Evolutionary conservation across 2,329 filamentous ascomycete genomes (phyloP), one percentile per base, ranked within the genome.

Genomic region (Colletotrichum siamense): DNA sequence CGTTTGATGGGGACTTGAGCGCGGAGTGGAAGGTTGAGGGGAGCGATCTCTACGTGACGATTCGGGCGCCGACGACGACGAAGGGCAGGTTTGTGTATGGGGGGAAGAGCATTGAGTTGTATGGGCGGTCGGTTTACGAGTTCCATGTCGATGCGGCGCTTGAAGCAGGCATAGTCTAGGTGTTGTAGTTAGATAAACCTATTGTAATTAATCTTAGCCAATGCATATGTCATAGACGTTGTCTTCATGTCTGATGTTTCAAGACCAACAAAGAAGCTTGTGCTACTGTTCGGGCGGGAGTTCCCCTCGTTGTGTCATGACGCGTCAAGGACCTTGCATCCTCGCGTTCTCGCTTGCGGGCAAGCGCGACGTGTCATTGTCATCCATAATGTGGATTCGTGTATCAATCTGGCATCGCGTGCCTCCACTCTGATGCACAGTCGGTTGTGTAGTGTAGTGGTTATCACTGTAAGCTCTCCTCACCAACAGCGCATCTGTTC

Each of bases 1-100:
- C 82, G 12, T 80, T 73, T 59, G 62, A 10, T 3, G 82, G 82
- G 0, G 78, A 80, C 12, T 44, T 79, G 8, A 79, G 79, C 3
- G 78, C 76, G 5, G 82, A 79, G 79, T 77, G 81, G 77, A 70
- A 79, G 34, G 55, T 73, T 22, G 63, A 61, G 1, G 72, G 39
- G 2, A 8, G n/a, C 4, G 34, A 30, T n/a, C 9, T 79, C 12
- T 39, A 28, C 7, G 77, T 79, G 12, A 44, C 57, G 15, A 70
- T 79, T 8, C n/a, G 78, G 34, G 76, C 76, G 15, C 79, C 79
- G 2, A 22, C 18, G 12, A 66, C 28, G 12, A 79, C 75, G 1
- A 36, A 36, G 18, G 79, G 78, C 1, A 57, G 26, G 24, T 79
- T 79, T 39, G 57, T 70, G 16, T 59, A 78, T 4, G 77, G 71